These are phyloP conservation scores for Ophiostoma sp. DNA, from an alignment of 2,329 filamentous ascomycete genomes.

Conservation along the genomic window DNA sequence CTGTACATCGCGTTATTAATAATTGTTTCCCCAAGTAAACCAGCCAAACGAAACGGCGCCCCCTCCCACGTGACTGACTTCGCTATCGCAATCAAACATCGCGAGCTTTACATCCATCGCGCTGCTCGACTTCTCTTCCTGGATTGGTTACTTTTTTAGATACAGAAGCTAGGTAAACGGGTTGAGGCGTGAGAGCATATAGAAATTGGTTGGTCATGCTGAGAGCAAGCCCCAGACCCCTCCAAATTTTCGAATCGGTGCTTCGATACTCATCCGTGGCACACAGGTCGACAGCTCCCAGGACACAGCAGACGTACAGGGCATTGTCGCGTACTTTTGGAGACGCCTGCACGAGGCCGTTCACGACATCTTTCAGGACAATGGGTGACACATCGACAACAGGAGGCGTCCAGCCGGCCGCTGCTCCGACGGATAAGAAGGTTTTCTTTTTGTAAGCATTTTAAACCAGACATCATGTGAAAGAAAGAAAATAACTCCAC, in stretches of 20 bases:
- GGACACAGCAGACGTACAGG: conserved; percentile 12
- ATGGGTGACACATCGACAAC: conserved; percentile 15
- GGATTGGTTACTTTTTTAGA: neutral
- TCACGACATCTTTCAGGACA: neutral
- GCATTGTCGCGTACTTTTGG: neutral
- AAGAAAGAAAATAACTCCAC: neutral
- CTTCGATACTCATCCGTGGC: conserved; percentile 20
- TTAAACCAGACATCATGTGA: neutral
- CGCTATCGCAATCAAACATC: neutral
- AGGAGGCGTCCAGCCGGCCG: neutral
- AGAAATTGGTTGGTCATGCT: conserved; percentile 28
- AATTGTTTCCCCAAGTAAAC: neutral
- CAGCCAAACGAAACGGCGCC: neutral
- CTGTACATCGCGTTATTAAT: neutral
- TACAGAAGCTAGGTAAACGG: neutral
- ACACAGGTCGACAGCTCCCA: conserved; percentile 10
- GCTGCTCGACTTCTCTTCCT: neutral
- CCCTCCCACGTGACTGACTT: conserved; percentile 10
- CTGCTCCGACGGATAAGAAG: conserved; percentile 25
- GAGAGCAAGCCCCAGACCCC: conserved; percentile 18
- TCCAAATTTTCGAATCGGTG: neutral
- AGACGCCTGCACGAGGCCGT: neutral
- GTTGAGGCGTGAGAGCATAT: neutral
- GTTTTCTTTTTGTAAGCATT: conserved; percentile 44
- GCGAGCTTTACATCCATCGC: neutral